These are phyloP conservation scores for Gypsophila paniculata DNA, from an alignment of 179 eudicot species.

Conservation along the genomic window DNA sequence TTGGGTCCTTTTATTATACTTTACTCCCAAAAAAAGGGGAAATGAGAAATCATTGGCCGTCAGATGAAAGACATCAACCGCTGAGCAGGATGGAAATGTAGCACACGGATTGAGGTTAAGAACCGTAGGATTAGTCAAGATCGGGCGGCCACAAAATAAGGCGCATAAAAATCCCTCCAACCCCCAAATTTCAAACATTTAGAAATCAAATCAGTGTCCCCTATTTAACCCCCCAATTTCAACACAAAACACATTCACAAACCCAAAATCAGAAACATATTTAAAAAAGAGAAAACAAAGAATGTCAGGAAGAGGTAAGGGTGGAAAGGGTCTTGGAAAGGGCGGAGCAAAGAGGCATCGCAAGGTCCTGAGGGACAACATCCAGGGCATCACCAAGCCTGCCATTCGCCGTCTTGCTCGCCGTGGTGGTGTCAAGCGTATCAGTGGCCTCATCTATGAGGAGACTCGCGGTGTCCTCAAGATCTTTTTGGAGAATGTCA, in stretches of 20 bases:
- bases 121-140: neutral
- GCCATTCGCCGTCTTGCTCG: slow-evolving; percentile 29
- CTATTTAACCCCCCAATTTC: slow-evolving; percentile 15
- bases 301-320: slow-evolving; percentile 28
- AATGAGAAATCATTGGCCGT: too few relatives aligned
- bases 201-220: too few relatives aligned
- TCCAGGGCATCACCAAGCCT: slow-evolving; percentile 29
- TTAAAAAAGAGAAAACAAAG: neutral
- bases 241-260: neutral
- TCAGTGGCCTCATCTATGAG: slow-evolving; percentile 26
- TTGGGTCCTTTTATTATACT: too few relatives aligned
- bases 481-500: slow-evolving; percentile 26
- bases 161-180: neutral
- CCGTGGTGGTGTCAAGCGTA: slow-evolving; percentile 28
- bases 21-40: too few relatives aligned
- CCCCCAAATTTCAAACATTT: slow-evolving; percentile 17
- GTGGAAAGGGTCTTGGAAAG: slow-evolving; percentile 30
- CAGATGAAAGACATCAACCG: neutral
- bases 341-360: slow-evolving; percentile 32
- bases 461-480: slow-evolving; percentile 29
- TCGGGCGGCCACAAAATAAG: neutral
- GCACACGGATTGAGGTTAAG: neutral
- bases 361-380: slow-evolving; percentile 28
- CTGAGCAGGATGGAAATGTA: too few relatives aligned
- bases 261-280: neutral